Evolutionary conservation across 331 rosid genomes (phyloP), one percentile per base, ranked within the genome.

Genomic region (Malus hybrid): DNA sequence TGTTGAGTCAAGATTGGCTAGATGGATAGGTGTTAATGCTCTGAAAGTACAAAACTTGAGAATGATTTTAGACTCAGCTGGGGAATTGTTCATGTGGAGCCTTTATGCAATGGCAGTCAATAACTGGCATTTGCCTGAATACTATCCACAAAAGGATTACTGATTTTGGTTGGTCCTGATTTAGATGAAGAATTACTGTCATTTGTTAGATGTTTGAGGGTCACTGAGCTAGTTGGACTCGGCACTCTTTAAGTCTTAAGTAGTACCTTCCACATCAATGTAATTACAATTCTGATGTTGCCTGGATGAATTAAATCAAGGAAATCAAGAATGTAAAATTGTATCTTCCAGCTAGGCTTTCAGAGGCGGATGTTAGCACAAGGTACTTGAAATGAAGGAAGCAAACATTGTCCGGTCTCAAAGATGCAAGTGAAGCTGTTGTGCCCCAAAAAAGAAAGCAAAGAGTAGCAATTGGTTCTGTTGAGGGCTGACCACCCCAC

Each of bases 381-480:
- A 63, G 81, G 46, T 91, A 88, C 81, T 80, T 76, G 16, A 52
- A 32, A 69, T 87, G 90, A 88, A 82, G 89, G 91, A 71, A 75
- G 62, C 26, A 84, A 65, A 70, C 76, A 5, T 65, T 66, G 4
- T 18, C 57, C 7, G 52, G 19, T 52, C 73, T 66, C 55, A 4
- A n/a, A 4, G 73, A 58, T 30, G 30, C 58, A 4, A 55, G 19
- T 29, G 71, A 57, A 58, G 6, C 14, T 58, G 48, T 9, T 11
- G 44, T 9, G 8, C 9, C 1, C 0, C 34, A 1, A 7, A 39
- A 9, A 62, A 13, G 10, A 24, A n/a, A 48, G 44, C 52, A 13
- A 66, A 50, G 50, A 71, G 42, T n/a, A 6, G 19, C 10, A 29
- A 42, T 28, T 58, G 66, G 6, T 22, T 2, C 10, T 26, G 20